Evolutionary conservation across 148 eudicot species (phyloP).

Genomic region (Talinum fruticosum): DNA sequence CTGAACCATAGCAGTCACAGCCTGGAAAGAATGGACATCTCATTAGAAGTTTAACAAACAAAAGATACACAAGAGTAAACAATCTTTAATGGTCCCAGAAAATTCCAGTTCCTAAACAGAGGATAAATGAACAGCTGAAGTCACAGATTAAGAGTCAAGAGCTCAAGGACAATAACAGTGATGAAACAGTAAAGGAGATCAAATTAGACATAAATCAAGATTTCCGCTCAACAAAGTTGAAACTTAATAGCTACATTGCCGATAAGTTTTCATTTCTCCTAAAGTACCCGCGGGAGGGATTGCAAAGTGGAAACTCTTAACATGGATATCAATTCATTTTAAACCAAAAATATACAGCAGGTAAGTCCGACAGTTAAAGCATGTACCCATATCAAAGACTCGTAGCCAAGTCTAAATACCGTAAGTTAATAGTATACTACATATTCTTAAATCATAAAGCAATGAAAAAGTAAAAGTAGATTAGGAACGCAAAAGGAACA

Average conservation of each 20-base stretch:
- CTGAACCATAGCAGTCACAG: conserved; percentile 92
- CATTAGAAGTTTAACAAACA: conserved; percentile 8
- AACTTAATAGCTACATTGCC: no score
- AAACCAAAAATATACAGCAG: no score
- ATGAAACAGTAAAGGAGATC: background rate
- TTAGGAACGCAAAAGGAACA: background rate
- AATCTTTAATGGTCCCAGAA: background rate
- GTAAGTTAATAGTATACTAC: background rate
- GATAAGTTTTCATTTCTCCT: no score
- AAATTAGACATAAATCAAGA: no score
- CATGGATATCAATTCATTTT: no score
- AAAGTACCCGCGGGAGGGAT: no score
- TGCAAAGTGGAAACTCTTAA: no score
- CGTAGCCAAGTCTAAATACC: background rate
- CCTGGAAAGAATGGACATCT: conserved; percentile 37
- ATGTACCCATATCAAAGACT: background rate
- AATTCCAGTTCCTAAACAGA: background rate
- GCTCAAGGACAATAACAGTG: background rate
- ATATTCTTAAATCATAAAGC: conserved; percentile 4
- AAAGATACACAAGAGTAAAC: background rate
- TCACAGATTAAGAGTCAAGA: no score
- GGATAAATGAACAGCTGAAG: background rate
- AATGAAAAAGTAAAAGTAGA: background rate
- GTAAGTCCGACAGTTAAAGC: background rate
- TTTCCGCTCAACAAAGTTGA: no score